These are phyloP conservation scores for Posidonia oceanica DNA, from an alignment of 116 monocot genomes.

Conservation along the genomic window DNA sequence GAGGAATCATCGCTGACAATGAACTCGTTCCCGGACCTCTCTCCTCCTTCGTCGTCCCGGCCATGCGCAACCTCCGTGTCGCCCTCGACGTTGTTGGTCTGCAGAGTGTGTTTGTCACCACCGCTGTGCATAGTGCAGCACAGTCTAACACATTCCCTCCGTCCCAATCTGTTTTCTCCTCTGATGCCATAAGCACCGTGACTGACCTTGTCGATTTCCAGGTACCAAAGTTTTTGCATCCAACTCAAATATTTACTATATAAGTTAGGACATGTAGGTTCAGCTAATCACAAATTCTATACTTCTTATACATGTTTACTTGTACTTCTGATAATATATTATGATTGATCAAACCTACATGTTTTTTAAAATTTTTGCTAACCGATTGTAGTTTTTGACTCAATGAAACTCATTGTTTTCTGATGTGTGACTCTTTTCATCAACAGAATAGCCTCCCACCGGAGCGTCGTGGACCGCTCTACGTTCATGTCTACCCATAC, in stretches of 20 bases:
- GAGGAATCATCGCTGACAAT: background rate
- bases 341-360: too few species aligned
- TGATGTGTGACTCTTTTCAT: too few species aligned
- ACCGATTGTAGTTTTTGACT: too few species aligned
- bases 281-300: too few species aligned
- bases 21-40: background rate
- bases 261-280: too few species aligned
- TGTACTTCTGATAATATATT: too few species aligned
- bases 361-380: too few species aligned
- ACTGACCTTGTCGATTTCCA: background rate
- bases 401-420: too few species aligned
- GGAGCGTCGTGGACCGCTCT: background rate
- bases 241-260: too few species aligned
- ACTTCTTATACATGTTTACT: too few species aligned
- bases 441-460: background rate
- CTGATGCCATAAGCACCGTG: background rate
- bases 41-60: background rate
- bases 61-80: background rate
- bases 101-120: background rate
- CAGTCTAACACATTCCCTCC: constrained; percentile 1
- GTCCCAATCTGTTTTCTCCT: background rate
- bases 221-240: background rate
- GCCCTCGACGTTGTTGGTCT: background rate
- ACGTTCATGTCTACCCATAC: constrained; percentile 3
- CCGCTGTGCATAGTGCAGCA: too few species aligned